A percentile compares a stretch with the other conserved stretches of the same genome.
These are phyloP conservation scores for Viridothelium virens DNA, from an alignment of 495 filamentous ascomycete genomes.

Conservation along the genomic window DNA sequence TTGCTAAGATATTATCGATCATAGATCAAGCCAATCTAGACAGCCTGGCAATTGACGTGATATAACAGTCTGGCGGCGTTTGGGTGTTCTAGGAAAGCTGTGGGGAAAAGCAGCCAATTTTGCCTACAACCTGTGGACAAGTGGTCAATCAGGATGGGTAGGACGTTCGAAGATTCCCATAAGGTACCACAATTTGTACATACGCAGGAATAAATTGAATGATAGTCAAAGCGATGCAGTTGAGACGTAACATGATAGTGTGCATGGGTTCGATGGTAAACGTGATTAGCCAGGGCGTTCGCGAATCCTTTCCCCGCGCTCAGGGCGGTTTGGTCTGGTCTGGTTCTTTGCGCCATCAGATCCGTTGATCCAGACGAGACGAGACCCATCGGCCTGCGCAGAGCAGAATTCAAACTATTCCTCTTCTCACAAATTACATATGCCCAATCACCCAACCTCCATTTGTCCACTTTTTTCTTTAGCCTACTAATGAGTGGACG, in stretches of 20 bases:
- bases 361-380: neutral
- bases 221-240: too few species aligned
- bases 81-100: neutral
- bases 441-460: conserved; percentile 1
- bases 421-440: neutral
- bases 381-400: neutral
- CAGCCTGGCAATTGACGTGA: neutral
- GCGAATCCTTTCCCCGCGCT: conserved; percentile 11
- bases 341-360: conserved; percentile 5
- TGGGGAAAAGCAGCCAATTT: neutral
- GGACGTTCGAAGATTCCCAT: too few species aligned
- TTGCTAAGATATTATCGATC: neutral
- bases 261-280: too few species aligned
- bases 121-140: neutral
- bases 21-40: conserved; percentile 35
- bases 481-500: neutral
- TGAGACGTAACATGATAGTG: too few species aligned
- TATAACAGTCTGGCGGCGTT: neutral
- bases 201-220: too few species aligned
- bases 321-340: neutral
- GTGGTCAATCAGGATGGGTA: neutral
- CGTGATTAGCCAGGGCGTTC: conserved; percentile 16
- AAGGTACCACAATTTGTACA: too few species aligned
- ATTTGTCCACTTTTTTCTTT: neutral
- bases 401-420: neutral